These are phyloP conservation scores for Stentor roeselii DNA, from an alignment of 73 alveolate genomes.

Conservation along the genomic window DNA sequence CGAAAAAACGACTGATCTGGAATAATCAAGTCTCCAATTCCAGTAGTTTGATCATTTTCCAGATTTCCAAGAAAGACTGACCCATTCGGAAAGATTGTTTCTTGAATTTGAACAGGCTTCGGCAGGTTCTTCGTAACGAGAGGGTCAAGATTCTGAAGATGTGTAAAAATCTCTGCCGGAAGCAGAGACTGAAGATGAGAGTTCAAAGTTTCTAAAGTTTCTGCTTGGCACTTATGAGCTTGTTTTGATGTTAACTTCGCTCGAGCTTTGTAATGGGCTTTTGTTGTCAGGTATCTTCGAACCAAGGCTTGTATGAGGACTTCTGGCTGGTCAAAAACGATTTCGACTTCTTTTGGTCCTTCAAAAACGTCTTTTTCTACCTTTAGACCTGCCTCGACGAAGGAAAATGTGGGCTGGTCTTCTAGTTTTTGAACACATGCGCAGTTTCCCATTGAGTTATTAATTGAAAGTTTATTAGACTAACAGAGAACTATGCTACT, in stretches of 20 bases:
- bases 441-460: slow-evolving; percentile 9
- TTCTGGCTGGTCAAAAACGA: not conserved
- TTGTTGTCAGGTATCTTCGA: not conserved
- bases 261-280: too few species aligned
- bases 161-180: too few species aligned
- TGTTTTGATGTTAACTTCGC: too few species aligned
- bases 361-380: not conserved
- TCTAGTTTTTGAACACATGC: not conserved
- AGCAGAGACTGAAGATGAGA: too few species aligned
- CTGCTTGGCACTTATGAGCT: too few species aligned
- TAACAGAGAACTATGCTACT: too few species aligned
- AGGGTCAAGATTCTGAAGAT: too few species aligned
- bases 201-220: too few species aligned
- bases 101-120: too few species aligned
- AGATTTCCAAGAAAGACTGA: not conserved
- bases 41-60: not conserved
- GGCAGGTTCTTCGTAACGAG: too few species aligned
- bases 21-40: not conserved
- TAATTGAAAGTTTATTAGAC: too few species aligned
- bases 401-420: not conserved
- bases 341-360: not conserved
- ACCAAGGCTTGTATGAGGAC: not conserved
- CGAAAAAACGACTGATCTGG: not conserved
- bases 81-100: too few species aligned
- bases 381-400: not conserved